These are phyloP conservation scores for Colletotrichum sp. DNA, from an alignment of 2,329 filamentous ascomycete species.

Conservation along the genomic window DNA sequence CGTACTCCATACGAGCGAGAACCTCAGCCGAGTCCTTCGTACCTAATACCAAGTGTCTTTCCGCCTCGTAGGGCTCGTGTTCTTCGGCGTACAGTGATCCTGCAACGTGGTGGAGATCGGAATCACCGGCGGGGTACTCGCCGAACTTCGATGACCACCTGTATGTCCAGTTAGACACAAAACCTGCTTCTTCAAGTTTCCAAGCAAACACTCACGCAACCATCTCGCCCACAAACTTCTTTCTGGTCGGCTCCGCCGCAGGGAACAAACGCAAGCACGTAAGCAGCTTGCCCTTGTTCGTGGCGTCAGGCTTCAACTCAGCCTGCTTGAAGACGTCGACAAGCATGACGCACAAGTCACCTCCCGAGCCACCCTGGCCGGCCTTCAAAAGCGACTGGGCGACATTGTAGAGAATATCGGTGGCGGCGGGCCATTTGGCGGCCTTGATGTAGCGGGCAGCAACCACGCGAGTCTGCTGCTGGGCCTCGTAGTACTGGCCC, in stretches of 20 bases:
- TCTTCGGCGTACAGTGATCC: slow-evolving; percentile 92
- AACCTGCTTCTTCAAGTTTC: not conserved
- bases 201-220: slow-evolving; percentile 61
- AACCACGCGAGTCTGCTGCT: slow-evolving; percentile 96
- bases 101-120: slow-evolving; percentile 91
- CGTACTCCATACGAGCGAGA: slow-evolving; percentile 84
- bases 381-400: slow-evolving; percentile 86
- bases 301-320: slow-evolving; percentile 77
- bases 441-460: slow-evolving; percentile 92
- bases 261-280: slow-evolving; percentile 82
- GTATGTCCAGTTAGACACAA: not conserved
- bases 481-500: slow-evolving; percentile 96
- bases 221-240: slow-evolving; percentile 89
- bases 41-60: slow-evolving; percentile 86
- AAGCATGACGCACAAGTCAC: slow-evolving; percentile 85
- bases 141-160: slow-evolving; percentile 87
- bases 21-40: slow-evolving; percentile 86
- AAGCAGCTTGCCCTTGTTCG: slow-evolving; percentile 75
- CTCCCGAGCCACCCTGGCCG: slow-evolving; percentile 91
- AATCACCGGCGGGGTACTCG: slow-evolving; percentile 88
- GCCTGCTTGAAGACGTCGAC: slow-evolving; percentile 92
- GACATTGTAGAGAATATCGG: slow-evolving; percentile 85
- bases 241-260: slow-evolving; percentile 84
- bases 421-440: slow-evolving; percentile 81
- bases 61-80: slow-evolving; percentile 90